These are phyloP conservation scores for Pholiota molesta DNA, from an alignment of 768 basidiomycete genomes.

Conservation along the genomic window DNA sequence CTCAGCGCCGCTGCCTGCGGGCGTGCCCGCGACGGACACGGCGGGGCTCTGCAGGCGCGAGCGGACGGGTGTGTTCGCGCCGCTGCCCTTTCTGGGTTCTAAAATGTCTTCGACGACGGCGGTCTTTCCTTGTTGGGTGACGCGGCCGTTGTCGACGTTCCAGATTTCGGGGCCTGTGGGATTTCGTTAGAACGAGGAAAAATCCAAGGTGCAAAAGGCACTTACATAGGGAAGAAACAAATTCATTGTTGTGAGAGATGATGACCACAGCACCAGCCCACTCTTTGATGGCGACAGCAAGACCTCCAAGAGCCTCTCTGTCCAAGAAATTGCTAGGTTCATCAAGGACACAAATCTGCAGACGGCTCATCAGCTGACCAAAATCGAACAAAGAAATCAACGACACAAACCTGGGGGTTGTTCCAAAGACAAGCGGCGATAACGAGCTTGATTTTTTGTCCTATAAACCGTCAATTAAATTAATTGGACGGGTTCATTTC, in stretches of 20 bases:
- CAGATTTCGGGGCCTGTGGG: constrained; percentile 86
- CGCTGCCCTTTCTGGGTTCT: constrained; percentile 71
- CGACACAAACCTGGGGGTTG: constrained; percentile 75
- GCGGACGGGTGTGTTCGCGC: constrained; percentile 67
- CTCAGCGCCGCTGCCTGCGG: constrained; percentile 79
- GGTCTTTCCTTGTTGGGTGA: constrained; percentile 88
- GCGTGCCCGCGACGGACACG: constrained; percentile 73
- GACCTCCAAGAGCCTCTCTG: constrained; percentile 91
- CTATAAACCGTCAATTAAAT: constrained; percentile 34
- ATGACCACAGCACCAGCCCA: constrained; percentile 97
- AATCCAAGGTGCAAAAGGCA: constrained; percentile 21
- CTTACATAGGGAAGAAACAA: constrained; percentile 80
- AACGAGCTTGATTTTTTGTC: constrained; percentile 96
- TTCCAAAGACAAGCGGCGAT: constrained; percentile 96
- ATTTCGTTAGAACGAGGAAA: constrained; percentile 11
- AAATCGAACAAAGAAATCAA: background rate
- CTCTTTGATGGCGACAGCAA: constrained; percentile 92
- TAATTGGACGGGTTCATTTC: constrained; percentile 13
- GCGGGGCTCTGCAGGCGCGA: constrained; percentile 73
- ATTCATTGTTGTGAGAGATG: constrained; percentile 95
- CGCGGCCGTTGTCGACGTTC: constrained; percentile 84
- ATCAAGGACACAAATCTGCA: constrained; percentile 74
- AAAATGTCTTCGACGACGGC: constrained; percentile 86
- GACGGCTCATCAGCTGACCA: background rate
- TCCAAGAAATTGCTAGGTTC: constrained; percentile 98